Conservation (phyloP, 73 alveolate genomes). For the Paramecium octaurelia region DNA sequence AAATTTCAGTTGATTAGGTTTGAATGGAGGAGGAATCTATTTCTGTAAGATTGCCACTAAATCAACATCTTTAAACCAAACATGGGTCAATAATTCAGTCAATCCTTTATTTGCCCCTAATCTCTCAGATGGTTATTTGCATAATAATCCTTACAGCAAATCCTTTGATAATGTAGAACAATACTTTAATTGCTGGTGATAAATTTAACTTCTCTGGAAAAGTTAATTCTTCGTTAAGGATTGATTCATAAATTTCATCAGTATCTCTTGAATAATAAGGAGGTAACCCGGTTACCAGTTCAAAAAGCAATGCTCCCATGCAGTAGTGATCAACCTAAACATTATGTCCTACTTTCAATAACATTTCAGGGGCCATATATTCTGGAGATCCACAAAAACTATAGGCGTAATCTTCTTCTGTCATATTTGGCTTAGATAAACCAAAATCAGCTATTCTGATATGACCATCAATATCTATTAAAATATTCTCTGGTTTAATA, state of each 20-base stretch:
- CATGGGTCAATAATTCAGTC: conserved; percentile 56
- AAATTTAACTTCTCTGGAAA: conserved; percentile 59
- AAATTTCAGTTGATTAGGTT: conserved; percentile 52
- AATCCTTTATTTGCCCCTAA: conserved; percentile 72
- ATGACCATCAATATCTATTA: conserved; percentile 72
- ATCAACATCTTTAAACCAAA: conserved; percentile 60
- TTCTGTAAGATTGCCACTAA: conserved; percentile 50
- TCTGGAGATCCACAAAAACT: conserved; percentile 80
- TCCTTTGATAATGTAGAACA: not conserved
- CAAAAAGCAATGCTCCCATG: conserved; percentile 72
- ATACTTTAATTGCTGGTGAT: conserved; percentile 60
- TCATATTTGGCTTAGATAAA: conserved; percentile 67
- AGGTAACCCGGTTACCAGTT: conserved; percentile 69
- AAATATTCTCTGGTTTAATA: conserved; percentile 82
- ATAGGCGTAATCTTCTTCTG: conserved; percentile 59
- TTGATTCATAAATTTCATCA: conserved; percentile 59
- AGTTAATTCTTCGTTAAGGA: conserved; percentile 59
- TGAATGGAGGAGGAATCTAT: conserved; percentile 56
- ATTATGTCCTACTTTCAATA: conserved; percentile 68
- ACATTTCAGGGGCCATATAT: conserved; percentile 75
- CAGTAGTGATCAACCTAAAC: conserved; percentile 67
- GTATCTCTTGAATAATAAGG: conserved; percentile 64
- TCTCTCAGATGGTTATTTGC: conserved; percentile 84
- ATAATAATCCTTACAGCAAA: conserved; percentile 73
- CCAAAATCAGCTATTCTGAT: conserved; percentile 78